Base-by-base conservation (phyloP, 305 asterid genomes). In the Plantago lanceolata region DNA sequence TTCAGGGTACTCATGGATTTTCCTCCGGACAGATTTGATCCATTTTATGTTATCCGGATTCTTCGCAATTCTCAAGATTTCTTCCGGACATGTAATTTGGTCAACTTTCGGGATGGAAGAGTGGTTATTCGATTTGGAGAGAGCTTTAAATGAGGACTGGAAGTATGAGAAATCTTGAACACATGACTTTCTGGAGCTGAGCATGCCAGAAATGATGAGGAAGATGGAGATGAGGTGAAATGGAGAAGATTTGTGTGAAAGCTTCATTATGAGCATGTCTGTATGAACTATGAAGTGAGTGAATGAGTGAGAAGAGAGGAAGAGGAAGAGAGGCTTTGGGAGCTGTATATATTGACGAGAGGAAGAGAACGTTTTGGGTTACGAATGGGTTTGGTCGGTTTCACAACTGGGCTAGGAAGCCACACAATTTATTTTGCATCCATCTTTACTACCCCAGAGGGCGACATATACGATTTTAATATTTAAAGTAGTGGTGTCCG, bases 1-100 rank as follows among this genome's bases (percentile, higher is more conserved):
- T 48, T 93, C 98, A 48, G 98, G 97, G 65, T 87, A 79, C 78
- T 77, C 84, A 64, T 93, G 98, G 58, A 89, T 89, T 24, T 59
- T 70, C 63, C 96, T 70, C 73, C 97, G 71, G 19, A 85, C 48
- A 8, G 90, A 74, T 57, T 75, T 81, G 1, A 89, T 74, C 98
- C 98, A 84, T 11, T 73, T 53, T 16, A 63, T 72, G 64, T 73
- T 70, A 9, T 80, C 90, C 6, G 72, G 61, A 40, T 44, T 56
- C 59, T 57, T 67, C 8, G 96, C 87, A 40, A 82, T 48, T 50
- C 15, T 64, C 73, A 84, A n/a, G 18, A 92, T 67, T 19, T 75
- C 88, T 0, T 77, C 80, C 6, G 87, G 77, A 57, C 88, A 78
- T 1, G 55, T 82, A 19, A 66, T 67, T 15, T 35, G 12, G 37